These are phyloP conservation scores for Coniochaeta prunicola DNA, from an alignment of 2,329 filamentous ascomycete species.

Conservation along the genomic window DNA sequence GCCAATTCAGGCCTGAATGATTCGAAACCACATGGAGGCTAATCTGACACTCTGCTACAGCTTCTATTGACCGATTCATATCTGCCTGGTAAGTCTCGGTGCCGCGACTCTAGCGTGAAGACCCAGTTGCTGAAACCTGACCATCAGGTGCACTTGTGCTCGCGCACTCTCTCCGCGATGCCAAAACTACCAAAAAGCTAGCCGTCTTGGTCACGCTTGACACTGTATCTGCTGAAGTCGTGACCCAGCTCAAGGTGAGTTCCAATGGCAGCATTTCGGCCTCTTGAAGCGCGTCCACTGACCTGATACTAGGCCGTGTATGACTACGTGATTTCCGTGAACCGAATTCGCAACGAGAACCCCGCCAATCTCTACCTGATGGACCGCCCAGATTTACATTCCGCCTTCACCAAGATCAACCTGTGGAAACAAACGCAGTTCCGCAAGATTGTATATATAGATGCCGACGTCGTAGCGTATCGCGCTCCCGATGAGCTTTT, in stretches of 20 bases:
- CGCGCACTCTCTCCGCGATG: constrained; percentile 89
- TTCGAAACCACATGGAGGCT: constrained; percentile 7
- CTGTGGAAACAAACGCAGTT: constrained; percentile 90
- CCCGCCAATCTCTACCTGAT: constrained; percentile 85
- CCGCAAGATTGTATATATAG: constrained; percentile 86
- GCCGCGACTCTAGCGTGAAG: constrained; percentile 7
- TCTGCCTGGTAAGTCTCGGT: constrained; percentile 65
- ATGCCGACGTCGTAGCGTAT: constrained; percentile 88
- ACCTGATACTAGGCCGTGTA: constrained; percentile 59
- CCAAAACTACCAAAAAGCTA: constrained; percentile 77
- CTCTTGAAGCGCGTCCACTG: constrained; percentile 9
- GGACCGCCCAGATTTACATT: constrained; percentile 83
- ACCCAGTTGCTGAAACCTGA: constrained; percentile 12
- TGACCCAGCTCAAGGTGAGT: constrained; percentile 70
- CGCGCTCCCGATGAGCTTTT: constrained; percentile 92
- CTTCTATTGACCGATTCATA: constrained; percentile 89
- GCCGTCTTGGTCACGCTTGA: constrained; percentile 79
- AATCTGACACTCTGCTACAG: constrained; percentile 37
- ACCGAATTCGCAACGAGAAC: constrained; percentile 67
- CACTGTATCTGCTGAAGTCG: constrained; percentile 64
- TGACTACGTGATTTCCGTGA: constrained; percentile 81
- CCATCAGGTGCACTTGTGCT: constrained; percentile 78
- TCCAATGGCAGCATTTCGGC: neutral
- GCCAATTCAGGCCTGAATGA: neutral
- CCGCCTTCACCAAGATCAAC: constrained; percentile 93